Base-by-base conservation (phyloP, 148 eudicot genomes). In the Selenicereus undatus region DNA sequence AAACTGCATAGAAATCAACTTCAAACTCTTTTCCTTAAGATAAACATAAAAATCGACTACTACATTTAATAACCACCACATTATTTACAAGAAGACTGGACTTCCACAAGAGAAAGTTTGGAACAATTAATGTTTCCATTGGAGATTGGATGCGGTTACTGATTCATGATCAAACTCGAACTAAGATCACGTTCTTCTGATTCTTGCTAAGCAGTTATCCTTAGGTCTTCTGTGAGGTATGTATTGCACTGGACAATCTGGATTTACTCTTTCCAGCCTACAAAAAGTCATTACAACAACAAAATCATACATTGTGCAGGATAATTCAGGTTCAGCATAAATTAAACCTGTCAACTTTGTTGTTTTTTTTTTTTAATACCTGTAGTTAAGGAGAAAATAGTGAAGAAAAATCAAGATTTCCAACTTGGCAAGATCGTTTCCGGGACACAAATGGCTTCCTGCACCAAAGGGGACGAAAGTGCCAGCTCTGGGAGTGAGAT, bases 401-500 rank as follows among this genome's bases (percentile, higher is more conserved):
- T 95, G 99, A 72, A 95, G 93, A 39, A 95, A 93, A 60, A 95
- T 91, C 1, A 94, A 52, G 69, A 92, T 91, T 79, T 95, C 99
- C 18, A 95, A 89, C 90, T 93, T 93, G 0, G 98, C 98, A 6
- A 95, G 97, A 68, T 95, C 98, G 72, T 95, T 93, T 81, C 98
- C 98, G 0, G 98, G 99, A 76, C 99, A 95, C 77, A 89, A 26
- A 66, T 93, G 86, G 81, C 89, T 87, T 81, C 98, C 99, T 22
- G 87, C 90, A 13, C 97, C 97, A 77, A 95, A 95, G 8, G 99
- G 99, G 22, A 92, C 84, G 78, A 90, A 92, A 10, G 92, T 76
- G 80, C 99, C 99, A 32, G 89, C 92, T 78, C 88, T 93, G 2
- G 97, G 94, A 73, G 83, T 83, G 17, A 85, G 79, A 50, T 83